These are phyloP conservation scores for Antrodiella citrinella DNA, from an alignment of 768 basidiomycete genomes.

Conservation along the genomic window DNA sequence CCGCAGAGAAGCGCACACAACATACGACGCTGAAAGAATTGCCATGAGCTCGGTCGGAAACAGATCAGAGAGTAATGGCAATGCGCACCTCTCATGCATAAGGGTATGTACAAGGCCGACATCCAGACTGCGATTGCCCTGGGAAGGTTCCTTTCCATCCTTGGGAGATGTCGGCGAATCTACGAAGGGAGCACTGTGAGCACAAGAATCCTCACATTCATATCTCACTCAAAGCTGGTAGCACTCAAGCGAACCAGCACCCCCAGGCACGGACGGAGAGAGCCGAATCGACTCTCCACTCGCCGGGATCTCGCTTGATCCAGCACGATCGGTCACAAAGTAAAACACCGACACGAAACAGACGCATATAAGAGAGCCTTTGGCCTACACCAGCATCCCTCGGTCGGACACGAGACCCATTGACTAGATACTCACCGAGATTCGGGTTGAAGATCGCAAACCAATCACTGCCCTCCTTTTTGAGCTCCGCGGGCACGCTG, in stretches of 20 bases:
- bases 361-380: too few species aligned
- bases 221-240: too few species aligned
- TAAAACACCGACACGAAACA: too few species aligned
- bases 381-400: too few species aligned
- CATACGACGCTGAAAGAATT: slow-evolving; percentile 55
- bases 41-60: neutral
- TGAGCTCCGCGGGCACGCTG: slow-evolving; percentile 43
- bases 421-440: slow-evolving; percentile 18
- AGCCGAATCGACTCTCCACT: too few species aligned
- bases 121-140: slow-evolving; percentile 59
- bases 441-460: slow-evolving; percentile 82
- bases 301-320: too few species aligned
- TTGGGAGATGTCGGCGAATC: neutral
- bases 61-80: neutral
- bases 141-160: slow-evolving; percentile 7
- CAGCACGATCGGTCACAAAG: too few species aligned
- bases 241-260: too few species aligned
- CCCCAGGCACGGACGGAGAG: too few species aligned
- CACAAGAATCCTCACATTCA: too few species aligned
- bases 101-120: slow-evolving; percentile 78
- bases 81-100: slow-evolving; percentile 77
- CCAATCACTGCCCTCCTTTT: slow-evolving; percentile 81
- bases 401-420: too few species aligned
- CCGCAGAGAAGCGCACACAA: slow-evolving; percentile 90
- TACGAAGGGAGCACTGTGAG: too few species aligned